Evolutionary conservation across 2,329 filamentous ascomycete species (phyloP), one percentile per base, ranked within the genome.

Genomic region (Rhynchosporium graminicola): DNA sequence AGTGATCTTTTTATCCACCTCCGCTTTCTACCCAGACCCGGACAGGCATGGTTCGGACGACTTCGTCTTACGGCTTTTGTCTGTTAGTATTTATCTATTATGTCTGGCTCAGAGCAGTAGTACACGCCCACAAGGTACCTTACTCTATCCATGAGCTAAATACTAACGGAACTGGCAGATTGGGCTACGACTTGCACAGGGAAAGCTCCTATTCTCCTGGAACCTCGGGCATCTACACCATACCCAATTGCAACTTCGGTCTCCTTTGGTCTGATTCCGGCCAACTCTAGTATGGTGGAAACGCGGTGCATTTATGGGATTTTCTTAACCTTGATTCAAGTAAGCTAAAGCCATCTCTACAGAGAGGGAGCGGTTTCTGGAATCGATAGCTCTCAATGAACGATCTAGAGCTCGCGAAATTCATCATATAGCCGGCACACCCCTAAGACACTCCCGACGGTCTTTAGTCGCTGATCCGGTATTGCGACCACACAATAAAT

Each of bases 21-120:
- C 50, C 50, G 50, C 50, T 54, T 42, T 28, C 20, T 54, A 28
- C 33, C 50, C 50, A 40, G n/a, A n/a, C 50, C 50, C 33, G 36
- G 50, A 54, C 33, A 40, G 50, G 50, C 50, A 54, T 54, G 33
- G 50, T 52, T 38, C 48, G 48, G 48, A 38, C 29, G 48, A 38
- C 48, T 46, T 2, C 13, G 31, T 52, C 38, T 31, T 15, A 52
- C 31, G n/a, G 48, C 31, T 15, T 15, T n/a, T 51, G 2, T 38
- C 29, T 20, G 20, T 4, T 43, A 5, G 33, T 40, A 8, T 12
- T 38, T 36, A 36, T 38, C n/a, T 52, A 31, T 29, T 52, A 52
- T 29, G 48, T 31, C 26, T 6, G 31, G 7, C 31, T 52, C 48
- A n/a, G 31, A 40, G 36, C 7, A 33, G 31, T 8, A n/a, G 31